Evolutionary conservation across 176 grass and related monocot species (phyloP), one percentile per base, ranked within the genome.

Genomic region (Cenchrus purpureus): DNA sequence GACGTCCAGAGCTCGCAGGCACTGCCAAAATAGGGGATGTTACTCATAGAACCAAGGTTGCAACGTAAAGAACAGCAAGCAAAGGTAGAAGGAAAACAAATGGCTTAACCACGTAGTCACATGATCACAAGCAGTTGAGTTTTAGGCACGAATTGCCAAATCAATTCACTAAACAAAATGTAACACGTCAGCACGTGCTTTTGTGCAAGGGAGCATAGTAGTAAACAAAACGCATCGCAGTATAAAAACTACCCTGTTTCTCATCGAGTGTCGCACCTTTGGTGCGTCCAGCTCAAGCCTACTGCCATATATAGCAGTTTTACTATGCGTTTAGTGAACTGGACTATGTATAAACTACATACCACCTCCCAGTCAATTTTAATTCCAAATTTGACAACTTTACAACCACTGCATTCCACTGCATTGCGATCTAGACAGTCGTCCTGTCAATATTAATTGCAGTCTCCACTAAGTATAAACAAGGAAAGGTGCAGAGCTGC

Each of bases 1-100:
- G 9, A 12, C 5, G 19, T 87, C n/a, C 44, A 94, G 89, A 81
- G 89, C 92, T 86, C 74, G 61, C 62, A 93, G 25, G 59, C 90
- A 92, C 90, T 88, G 73, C 59, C n/a, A 11, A 37, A 62, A 7
- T 14, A 42, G 53, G 13, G 55, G 63, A 76, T 69, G 51, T 28
- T 7, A 46, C 8, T 1, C 61, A 77, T 29, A 78, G 19, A 19
- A 64, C 12, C 63, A 43, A 43, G 63, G 32, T 68, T 32, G 62
- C 29, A 68, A 42, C 32, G 55, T 22, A 80, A 6, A 6, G 78
- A 32, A 25, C 46, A 37, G 31, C 17, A 68, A 20, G 15, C 12
- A 13, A 54, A 14, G 63, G 46, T 40, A 20, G 57, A 61, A 77
- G 44, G 13, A 16, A 55, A 4, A 29, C 12, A 73, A 51, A 75